Conservation (phyloP, 345 rosid species). For the Nasturtium officinale region DNA sequence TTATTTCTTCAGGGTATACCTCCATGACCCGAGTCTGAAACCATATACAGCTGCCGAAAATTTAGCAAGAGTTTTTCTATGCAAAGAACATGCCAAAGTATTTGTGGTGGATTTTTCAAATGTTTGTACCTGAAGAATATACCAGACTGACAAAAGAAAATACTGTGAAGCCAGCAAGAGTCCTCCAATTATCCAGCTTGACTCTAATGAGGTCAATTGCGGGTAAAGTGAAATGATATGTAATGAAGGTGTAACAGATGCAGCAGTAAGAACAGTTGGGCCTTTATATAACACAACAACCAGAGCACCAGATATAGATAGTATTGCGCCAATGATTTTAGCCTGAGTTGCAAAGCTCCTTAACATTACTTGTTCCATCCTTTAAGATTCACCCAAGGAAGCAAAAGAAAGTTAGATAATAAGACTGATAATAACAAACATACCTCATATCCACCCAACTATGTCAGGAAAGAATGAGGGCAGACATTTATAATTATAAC, state of each 20-base stretch:
- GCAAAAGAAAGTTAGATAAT: neutral
- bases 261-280: slow-evolving; percentile 23
- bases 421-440: neutral
- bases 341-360: slow-evolving; percentile 40
- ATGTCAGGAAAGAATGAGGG: neutral
- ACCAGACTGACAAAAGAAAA: slow-evolving; percentile 40
- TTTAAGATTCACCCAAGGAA: slow-evolving; percentile 5
- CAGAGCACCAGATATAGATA: slow-evolving; percentile 42
- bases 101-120: neutral
- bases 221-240: neutral
- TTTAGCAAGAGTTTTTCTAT: slow-evolving; percentile 17
- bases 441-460: slow-evolving; percentile 7
- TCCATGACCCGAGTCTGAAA: slow-evolving; percentile 24
- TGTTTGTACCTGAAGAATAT: slow-evolving; percentile 38
- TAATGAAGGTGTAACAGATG: slow-evolving; percentile 9
- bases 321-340: slow-evolving; percentile 37
- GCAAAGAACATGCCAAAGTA: neutral
- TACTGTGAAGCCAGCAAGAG: slow-evolving; percentile 35
- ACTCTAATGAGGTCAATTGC: slow-evolving; percentile 16
- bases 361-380: slow-evolving; percentile 32
- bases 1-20: slow-evolving; percentile 1
- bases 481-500: neutral
- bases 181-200: slow-evolving; percentile 39
- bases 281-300: slow-evolving; percentile 37
- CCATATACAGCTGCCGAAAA: neutral